Evolutionary conservation across 345 rosid species (phyloP).

Genomic region (Physaria fendleri): DNA sequence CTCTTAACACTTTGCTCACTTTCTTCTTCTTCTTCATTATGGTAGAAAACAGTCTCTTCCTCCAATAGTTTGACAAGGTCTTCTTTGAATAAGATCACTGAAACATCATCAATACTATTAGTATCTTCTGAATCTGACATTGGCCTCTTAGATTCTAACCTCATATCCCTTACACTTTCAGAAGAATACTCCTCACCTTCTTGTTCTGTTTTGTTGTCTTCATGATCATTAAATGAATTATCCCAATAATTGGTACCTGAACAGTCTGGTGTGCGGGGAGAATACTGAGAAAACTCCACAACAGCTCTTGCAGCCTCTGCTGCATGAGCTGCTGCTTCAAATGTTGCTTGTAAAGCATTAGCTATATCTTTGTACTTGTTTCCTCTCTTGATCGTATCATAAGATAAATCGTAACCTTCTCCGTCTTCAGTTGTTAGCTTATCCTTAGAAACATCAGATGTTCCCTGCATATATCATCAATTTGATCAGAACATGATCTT

Average conservation of each 20-base stretch:
- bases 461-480: conserved; percentile 33
- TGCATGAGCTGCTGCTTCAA: conserved; percentile 73
- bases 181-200: conserved; percentile 2
- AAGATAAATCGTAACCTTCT: conserved; percentile 27
- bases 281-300: conserved; percentile 73
- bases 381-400: conserved; percentile 25
- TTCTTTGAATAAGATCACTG: conserved; percentile 37
- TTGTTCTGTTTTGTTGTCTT: conserved; percentile 8
- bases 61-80: conserved; percentile 49
- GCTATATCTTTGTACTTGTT: conserved; percentile 74
- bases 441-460: conserved; percentile 15
- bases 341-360: conserved; percentile 94
- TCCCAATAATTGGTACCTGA: neutral
- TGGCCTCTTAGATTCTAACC: conserved; percentile 29
- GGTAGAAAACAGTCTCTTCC: conserved; percentile 48
- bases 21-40: conserved; percentile 50
- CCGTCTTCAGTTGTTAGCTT: no score
- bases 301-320: conserved; percentile 94
- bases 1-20: neutral
- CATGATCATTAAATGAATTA: neutral
- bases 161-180: conserved; percentile 17
- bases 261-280: conserved; percentile 38
- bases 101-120: conserved; percentile 18
- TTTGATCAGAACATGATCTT: neutral
- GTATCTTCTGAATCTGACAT: conserved; percentile 39